These are phyloP conservation scores for Raffaelea arxii DNA, from an alignment of 2,329 filamentous ascomycete species.

Conservation along the genomic window DNA sequence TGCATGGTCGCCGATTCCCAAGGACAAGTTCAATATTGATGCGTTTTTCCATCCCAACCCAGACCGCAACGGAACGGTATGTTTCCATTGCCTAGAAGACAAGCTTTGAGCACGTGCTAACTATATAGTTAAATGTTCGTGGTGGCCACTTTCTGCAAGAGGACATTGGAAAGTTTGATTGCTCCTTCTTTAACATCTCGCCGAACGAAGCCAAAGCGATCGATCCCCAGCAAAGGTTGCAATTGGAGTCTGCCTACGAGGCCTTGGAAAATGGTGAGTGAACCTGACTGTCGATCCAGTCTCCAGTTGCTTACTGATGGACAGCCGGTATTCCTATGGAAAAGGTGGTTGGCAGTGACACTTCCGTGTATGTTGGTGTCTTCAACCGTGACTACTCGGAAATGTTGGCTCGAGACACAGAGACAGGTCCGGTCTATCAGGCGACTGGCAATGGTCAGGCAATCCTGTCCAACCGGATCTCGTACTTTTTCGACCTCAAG, in stretches of 20 bases:
- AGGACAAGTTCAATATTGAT: conserved; percentile 20
- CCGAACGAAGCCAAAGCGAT: conserved; percentile 56
- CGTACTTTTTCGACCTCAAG: conserved; percentile 15
- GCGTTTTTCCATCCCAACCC: conserved; percentile 21
- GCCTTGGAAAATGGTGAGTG: conserved; percentile 44
- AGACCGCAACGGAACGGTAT: conserved; percentile 2
- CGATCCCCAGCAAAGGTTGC: conserved; percentile 55
- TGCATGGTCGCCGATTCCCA: conserved; percentile 17
- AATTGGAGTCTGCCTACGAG: conserved; percentile 54
- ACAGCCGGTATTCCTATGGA: conserved; percentile 34
- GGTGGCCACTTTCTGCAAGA: conserved; percentile 6
- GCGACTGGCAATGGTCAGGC: conserved; percentile 16
- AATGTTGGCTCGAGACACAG: not conserved
- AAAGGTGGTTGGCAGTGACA: conserved; percentile 4
- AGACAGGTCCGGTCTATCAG: conserved; percentile 14
- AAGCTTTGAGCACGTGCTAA: too few relatives aligned
- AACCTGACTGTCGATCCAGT: not conserved
- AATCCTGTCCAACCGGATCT: conserved; percentile 13
- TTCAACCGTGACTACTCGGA: conserved; percentile 8
- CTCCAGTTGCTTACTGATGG: too few relatives aligned
- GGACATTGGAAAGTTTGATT: conserved; percentile 36
- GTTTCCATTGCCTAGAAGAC: not conserved
- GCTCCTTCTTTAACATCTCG: conserved; percentile 60
- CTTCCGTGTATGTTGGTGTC: conserved; percentile 4
- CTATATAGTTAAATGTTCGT: not conserved